A percentile compares a stretch with the other conserved stretches of the same genome.
Conservation (phyloP, 305 asterid species). For the Ruellia speciosa region DNA sequence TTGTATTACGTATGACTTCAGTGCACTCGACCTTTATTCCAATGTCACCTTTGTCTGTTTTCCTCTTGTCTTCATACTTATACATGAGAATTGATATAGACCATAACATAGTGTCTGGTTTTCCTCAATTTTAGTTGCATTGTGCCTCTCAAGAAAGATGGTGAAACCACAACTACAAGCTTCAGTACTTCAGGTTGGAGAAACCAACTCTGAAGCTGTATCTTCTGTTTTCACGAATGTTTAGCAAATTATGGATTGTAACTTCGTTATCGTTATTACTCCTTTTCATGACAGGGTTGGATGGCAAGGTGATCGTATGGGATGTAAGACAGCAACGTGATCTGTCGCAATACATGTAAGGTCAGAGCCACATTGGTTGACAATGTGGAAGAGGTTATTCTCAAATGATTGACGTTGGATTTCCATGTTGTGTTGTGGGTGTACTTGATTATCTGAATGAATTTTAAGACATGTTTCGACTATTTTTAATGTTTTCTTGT, state of each 20-base stretch:
- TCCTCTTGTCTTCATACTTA: not conserved
- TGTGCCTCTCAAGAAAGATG: constrained; percentile 53
- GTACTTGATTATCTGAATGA: constrained; percentile 7
- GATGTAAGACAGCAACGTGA: constrained; percentile 66
- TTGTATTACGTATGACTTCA: constrained; percentile 60
- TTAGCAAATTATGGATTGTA: not conserved
- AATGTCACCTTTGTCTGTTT: not conserved
- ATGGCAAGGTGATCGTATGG: constrained; percentile 79
- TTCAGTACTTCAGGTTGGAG: constrained; percentile 90
- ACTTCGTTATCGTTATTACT: not conserved
- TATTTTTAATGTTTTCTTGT: not conserved
- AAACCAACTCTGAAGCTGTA: not conserved
- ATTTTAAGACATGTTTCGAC: not conserved
- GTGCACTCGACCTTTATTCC: constrained; percentile 10
- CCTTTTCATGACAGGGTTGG: constrained; percentile 49
- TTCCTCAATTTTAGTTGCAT: constrained; percentile 45
- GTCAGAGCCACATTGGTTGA: not conserved
- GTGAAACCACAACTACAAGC: constrained; percentile 37
- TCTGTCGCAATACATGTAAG: constrained; percentile 46
- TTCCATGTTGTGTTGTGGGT: not conserved
- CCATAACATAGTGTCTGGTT: constrained; percentile 1
- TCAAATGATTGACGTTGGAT: not conserved
- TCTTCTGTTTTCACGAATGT: constrained; percentile 1
- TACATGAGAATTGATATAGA: not conserved
- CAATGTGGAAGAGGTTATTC: constrained; percentile 10